Base-by-base conservation (phyloP, 2,329 filamentous ascomycete species). In the Stemphylium beticola region DNA sequence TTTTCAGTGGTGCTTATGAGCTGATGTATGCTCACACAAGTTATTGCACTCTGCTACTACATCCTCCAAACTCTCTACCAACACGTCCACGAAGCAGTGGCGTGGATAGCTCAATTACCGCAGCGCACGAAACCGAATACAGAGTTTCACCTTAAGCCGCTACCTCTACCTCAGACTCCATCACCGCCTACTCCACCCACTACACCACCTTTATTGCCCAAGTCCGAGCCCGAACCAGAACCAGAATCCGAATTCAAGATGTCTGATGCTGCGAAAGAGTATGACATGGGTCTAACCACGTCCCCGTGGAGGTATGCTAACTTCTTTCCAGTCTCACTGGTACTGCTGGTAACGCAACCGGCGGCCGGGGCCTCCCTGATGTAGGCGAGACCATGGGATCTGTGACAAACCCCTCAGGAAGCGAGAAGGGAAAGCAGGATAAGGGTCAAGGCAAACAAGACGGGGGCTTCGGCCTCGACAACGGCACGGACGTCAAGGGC, bases 401-500 rank as follows among this genome's bases (percentile, higher is more conserved):
- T 5, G 43, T 63, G 12, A 14, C 40, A 26, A 49, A 44, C 34
- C 38, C 52, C 17, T 15, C 34, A 9, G 38, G 22, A 14, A 40
- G 17, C 34, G 15, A 39, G 15, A 26, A 44, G n/a, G 14, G 26
- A 17, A 40, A 44, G 38, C 40, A 53, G 6, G 40, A 40, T 4
- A 47, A 40, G 8, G 49, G 50, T 7, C 45, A 45, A 9, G 58
- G 37, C n/a, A 40, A 53, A 7, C 42, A 50, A 0, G 58, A 62
- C 2, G 58, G 55, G 29, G 64, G 62, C 7, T 66, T 66, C 26
- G 64, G 64, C 9, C 38, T 64, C 2, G 64, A 66, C 4, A 60
- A 65, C 9, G 39, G 34, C 29, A 64, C 61, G 34, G 64, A 66
- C n/a, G 64, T 66, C 15, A 64, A 65, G 34, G 64, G 64, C 8